Conservation (phyloP, 345 rosid genomes). For the Eucalyptus microcorys region DNA sequence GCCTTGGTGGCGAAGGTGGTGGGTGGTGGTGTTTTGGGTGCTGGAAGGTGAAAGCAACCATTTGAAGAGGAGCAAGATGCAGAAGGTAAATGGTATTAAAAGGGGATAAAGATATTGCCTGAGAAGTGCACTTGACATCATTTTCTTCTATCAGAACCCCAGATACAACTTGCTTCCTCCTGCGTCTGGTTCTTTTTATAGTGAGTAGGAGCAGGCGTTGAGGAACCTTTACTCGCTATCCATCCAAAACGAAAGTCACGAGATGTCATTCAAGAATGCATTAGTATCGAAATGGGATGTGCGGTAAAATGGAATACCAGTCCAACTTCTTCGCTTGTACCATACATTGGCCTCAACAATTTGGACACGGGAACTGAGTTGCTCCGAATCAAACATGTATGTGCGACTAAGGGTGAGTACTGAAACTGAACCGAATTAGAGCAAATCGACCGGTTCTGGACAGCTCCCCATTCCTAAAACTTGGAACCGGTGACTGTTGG, state of each 20-base stretch:
- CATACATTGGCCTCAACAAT: not conserved
- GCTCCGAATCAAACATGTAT: too few relatives aligned
- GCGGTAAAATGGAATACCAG: not conserved
- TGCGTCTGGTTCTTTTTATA: not conserved
- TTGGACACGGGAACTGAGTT: not conserved
- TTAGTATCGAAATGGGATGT: not conserved
- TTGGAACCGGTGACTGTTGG: too few relatives aligned
- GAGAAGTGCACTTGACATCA: not conserved
- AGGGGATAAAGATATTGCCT: not conserved
- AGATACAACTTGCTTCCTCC: not conserved
- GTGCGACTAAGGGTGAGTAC: too few relatives aligned
- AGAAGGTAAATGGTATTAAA: not conserved
- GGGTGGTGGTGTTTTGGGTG: not conserved
- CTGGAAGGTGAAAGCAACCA: not conserved
- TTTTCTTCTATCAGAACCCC: not conserved
- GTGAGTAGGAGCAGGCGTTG: not conserved
- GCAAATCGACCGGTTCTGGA: too few relatives aligned
- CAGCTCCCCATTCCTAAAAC: too few relatives aligned
- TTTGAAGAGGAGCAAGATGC: not conserved
- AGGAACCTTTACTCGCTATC: not conserved
- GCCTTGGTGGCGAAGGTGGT: slow-evolving; percentile 40
- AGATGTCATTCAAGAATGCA: not conserved
- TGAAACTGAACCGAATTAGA: too few relatives aligned
- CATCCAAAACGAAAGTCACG: not conserved
- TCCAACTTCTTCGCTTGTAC: not conserved